Percentiles rank a stretch among this genome's conserved stretches.
Conservation (phyloP, 192 early-diverging fungal species). For the Backusella luteola region DNA sequence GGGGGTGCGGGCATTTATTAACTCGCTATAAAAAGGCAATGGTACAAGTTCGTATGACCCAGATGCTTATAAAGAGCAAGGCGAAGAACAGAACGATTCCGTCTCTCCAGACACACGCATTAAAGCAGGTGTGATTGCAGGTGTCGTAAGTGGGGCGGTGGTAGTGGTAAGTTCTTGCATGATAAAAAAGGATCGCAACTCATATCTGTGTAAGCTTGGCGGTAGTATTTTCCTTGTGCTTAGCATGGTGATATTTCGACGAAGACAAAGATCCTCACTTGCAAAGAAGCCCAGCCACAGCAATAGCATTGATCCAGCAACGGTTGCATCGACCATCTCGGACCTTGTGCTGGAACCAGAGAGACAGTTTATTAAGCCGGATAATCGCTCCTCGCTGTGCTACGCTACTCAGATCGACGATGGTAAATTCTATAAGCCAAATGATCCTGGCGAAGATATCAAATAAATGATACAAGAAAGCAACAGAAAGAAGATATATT, state of each 20-base stretch:
- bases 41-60: neutral
- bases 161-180: constrained; percentile 14
- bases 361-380: constrained; percentile 4
- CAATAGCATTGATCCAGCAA: neutral
- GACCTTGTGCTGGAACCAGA: neutral
- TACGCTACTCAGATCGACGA: constrained; percentile 10
- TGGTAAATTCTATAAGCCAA: constrained; percentile 16
- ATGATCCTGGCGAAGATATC: neutral
- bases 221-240: constrained; percentile 8
- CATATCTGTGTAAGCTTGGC: neutral
- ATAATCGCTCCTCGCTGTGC: constrained; percentile 15
- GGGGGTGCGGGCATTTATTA: neutral
- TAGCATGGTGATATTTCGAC: constrained; percentile 1
- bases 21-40: neutral
- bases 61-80: neutral
- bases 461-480: neutral
- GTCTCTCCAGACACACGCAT: constrained; percentile 15
- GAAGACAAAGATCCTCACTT: neutral
- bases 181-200: too few species aligned
- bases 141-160: constrained; percentile 18
- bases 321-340: neutral
- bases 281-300: neutral
- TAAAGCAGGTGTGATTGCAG: constrained; percentile 25
- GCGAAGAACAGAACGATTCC: neutral
- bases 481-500: neutral